Evolutionary conservation across 78 protist genomes (phyloP).

Genomic region (Bodo saltans): DNA sequence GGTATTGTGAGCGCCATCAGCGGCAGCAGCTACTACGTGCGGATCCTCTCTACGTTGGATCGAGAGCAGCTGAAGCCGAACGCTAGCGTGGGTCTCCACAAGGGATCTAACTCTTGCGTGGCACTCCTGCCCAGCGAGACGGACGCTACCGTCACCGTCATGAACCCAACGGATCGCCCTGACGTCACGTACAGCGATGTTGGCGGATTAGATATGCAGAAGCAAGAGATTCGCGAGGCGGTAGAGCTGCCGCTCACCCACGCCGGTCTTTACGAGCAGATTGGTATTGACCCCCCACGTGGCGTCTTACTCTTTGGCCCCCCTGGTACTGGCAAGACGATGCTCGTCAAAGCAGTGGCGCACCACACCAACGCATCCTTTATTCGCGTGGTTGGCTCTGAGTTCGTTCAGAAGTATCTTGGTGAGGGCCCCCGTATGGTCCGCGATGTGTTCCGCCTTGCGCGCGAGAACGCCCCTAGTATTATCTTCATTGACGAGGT

Average conservation of each 20-base stretch:
- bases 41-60: slow-evolving; percentile 94
- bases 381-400: slow-evolving; percentile 96
- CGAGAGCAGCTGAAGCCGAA: slow-evolving; percentile 98
- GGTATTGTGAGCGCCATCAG: slow-evolving; percentile 91
- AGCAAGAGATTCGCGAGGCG: slow-evolving; percentile 99
- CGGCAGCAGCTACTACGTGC: slow-evolving; percentile 88
- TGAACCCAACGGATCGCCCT: slow-evolving; percentile 72
- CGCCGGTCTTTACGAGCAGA: slow-evolving; percentile 84
- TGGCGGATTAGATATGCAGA: slow-evolving; percentile 98
- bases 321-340: slow-evolving; percentile 97
- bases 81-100: slow-evolving; percentile 93
- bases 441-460: slow-evolving; percentile 97
- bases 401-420: slow-evolving; percentile 99
- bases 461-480: slow-evolving; percentile 97
- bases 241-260: slow-evolving; percentile 99
- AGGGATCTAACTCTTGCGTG: slow-evolving; percentile 90
- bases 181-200: slow-evolving; percentile 86
- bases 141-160: slow-evolving; percentile 87
- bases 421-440: slow-evolving; percentile 99
- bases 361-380: slow-evolving; percentile 98
- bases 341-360: slow-evolving; percentile 98
- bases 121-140: slow-evolving; percentile 97
- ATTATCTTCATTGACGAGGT: slow-evolving; percentile 99
- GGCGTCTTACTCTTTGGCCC: slow-evolving; percentile 99
- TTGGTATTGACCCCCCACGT: slow-evolving; percentile 99